Percentiles rank a stretch among this genome's conserved stretches.
Evolutionary conservation across 2,329 filamentous ascomycete genomes (phyloP).

Genomic region (Ophiostoma populinum): DNA sequence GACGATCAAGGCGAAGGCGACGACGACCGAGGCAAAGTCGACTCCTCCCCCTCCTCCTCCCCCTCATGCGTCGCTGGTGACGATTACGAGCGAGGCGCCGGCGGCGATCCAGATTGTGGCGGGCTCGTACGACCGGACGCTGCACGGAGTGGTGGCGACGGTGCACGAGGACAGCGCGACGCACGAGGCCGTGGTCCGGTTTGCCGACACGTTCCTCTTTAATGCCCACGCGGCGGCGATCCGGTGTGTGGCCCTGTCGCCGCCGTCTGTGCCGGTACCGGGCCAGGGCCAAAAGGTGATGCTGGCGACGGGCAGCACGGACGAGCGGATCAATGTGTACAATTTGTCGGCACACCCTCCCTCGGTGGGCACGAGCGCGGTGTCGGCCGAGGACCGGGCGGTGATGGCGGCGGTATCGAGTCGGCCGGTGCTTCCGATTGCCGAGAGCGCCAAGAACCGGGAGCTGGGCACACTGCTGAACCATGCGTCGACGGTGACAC

Average conservation of each 20-base stretch:
- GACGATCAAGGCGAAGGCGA: constrained; percentile 13
- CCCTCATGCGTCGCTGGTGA: too few relatives aligned
- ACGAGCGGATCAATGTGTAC: constrained; percentile 92
- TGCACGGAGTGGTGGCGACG: constrained; percentile 78
- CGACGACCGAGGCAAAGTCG: constrained; percentile 14
- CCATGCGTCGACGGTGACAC: constrained; percentile 67
- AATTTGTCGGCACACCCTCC: constrained; percentile 59
- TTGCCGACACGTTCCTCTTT: constrained; percentile 90
- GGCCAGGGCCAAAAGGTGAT: constrained; percentile 65
- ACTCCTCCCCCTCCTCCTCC: background rate
- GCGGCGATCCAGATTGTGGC: constrained; percentile 74
- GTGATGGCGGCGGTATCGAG: constrained; percentile 50
- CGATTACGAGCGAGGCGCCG: constrained; percentile 11
- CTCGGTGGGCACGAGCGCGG: constrained; percentile 23
- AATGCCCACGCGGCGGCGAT: constrained; percentile 83
- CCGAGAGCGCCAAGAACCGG: constrained; percentile 73
- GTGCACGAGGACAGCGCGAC: constrained; percentile 21
- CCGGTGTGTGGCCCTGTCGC: constrained; percentile 73
- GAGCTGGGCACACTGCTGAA: constrained; percentile 78
- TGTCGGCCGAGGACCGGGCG: constrained; percentile 24
- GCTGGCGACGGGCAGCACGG: constrained; percentile 78
- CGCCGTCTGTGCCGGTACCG: constrained; percentile 42
- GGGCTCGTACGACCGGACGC: constrained; percentile 82
- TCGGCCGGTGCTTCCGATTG: constrained; percentile 39
- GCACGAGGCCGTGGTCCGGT: constrained; percentile 20